These are phyloP conservation scores for Gleditsia sinensis DNA, from an alignment of 306 rosid genomes.

Conservation along the genomic window DNA sequence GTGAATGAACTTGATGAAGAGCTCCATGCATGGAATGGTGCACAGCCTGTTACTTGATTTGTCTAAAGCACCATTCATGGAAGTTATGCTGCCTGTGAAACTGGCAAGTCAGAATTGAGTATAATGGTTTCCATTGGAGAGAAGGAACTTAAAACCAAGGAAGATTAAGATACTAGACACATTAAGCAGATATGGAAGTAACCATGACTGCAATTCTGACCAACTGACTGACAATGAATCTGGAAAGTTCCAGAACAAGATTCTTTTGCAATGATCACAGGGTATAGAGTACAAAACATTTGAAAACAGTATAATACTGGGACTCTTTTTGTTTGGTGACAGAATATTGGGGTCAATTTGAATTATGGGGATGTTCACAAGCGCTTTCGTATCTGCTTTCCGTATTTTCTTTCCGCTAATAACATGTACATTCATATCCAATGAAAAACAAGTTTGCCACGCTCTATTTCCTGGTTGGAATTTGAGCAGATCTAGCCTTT, in stretches of 20 bases:
- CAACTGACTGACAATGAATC: not conserved
- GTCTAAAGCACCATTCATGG: not conserved
- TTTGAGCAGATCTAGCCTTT: not conserved
- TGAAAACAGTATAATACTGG: not conserved
- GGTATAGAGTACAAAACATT: not conserved
- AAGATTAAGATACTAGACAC: not conserved
- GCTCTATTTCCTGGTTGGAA: not conserved
- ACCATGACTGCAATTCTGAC: conserved; percentile 11
- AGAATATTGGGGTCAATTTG: not conserved
- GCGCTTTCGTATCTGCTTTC: not conserved
- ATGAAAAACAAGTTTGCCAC: not conserved
- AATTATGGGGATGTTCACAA: not conserved
- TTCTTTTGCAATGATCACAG: not conserved
- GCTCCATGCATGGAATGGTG: conserved; percentile 53
- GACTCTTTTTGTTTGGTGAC: not conserved
- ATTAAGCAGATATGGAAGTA: conserved; percentile 7
- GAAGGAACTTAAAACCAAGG: not conserved
- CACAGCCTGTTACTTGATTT: conserved; percentile 42
- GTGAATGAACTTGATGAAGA: conserved; percentile 46
- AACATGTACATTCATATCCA: not conserved
- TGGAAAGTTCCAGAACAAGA: conserved; percentile 13
- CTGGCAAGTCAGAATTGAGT: not conserved
- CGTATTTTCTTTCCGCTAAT: not conserved
- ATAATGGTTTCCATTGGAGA: not conserved
- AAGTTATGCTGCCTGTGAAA: conserved; percentile 19